phyloP scores from a whole-genome alignment of 2,329 filamentous ascomycete genomes.

The Cylindrodendrum hubeiense region DNA sequence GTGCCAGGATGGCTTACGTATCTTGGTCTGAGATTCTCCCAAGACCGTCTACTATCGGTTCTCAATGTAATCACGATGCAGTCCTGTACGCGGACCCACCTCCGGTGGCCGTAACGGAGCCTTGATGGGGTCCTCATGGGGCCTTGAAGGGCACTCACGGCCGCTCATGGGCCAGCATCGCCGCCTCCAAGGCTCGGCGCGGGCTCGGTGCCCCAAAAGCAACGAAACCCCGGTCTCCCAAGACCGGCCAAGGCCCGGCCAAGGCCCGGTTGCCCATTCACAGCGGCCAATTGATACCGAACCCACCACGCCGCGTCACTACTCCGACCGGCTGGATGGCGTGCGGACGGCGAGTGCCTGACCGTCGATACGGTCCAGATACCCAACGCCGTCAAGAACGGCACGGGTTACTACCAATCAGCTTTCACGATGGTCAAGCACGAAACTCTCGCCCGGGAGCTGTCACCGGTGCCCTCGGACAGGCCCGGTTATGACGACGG shows the following conservation, averaged over 20 bases:
- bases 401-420: constrained; percentile 29
- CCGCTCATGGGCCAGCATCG: constrained; percentile 22
- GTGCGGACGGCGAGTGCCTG: constrained; percentile 33
- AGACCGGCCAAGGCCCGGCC: constrained; percentile 37
- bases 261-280: constrained; percentile 29
- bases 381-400: constrained; percentile 32
- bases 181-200: constrained; percentile 36
- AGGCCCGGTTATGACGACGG: constrained; percentile 30
- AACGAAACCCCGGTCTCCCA: constrained; percentile 34
- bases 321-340: constrained; percentile 37
- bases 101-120: constrained; percentile 23
- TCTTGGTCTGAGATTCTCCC: constrained; percentile 2
- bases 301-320: constrained; percentile 45
- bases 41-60: constrained; percentile 39
- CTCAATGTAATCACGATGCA: constrained; percentile 30
- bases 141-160: constrained; percentile 21
- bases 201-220: constrained; percentile 29
- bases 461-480: constrained; percentile 31
- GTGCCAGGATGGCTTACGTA: constrained; percentile 11
- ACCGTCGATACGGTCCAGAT: constrained; percentile 28
- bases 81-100: constrained; percentile 29
- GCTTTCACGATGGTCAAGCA: constrained; percentile 1
- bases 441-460: constrained; percentile 19
- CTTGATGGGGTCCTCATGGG: constrained; percentile 17
- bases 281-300: constrained; percentile 38